A percentile compares a stretch with the other conserved stretches of the same genome.
Conservation (phyloP, 371 early-diverging fungal species). For the Saksenaea vasiformis region DNA sequence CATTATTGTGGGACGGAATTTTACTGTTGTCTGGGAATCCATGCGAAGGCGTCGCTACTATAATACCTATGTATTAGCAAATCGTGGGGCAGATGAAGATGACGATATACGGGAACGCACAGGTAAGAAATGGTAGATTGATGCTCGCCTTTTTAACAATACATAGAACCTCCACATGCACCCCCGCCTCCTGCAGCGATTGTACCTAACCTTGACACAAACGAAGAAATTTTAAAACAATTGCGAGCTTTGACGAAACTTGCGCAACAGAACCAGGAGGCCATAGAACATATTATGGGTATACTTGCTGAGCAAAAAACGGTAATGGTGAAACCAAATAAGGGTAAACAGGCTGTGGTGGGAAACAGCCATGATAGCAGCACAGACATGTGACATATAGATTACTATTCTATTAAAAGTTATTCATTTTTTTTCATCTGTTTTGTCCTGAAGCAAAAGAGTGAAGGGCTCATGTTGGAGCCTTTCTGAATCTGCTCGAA, state of each 20-base stretch:
- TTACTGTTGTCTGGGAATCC: constrained; percentile 85
- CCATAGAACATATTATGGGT: constrained; percentile 50
- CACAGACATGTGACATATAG: constrained; percentile 1
- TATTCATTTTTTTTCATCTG: too few species aligned
- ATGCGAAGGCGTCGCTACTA: constrained; percentile 53
- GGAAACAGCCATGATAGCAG: not conserved
- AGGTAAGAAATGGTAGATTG: constrained; percentile 9
- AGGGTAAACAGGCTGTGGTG: not conserved
- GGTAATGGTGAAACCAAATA: not conserved
- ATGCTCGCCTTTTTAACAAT: constrained; percentile 18
- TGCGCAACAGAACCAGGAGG: constrained; percentile 57
- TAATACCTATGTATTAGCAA: constrained; percentile 1
- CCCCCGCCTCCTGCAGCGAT: constrained; percentile 9
- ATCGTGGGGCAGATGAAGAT: constrained; percentile 18
- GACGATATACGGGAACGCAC: constrained; percentile 21
- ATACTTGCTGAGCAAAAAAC: constrained; percentile 43
- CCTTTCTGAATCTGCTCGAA: too few species aligned
- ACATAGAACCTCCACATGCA: constrained; percentile 9
- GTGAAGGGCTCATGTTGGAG: too few species aligned
- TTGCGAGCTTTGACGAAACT: constrained; percentile 49
- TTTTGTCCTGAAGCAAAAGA: too few species aligned
- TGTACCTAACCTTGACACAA: constrained; percentile 13
- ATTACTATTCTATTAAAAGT: not conserved
- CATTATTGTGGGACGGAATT: constrained; percentile 87
- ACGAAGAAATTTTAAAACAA: constrained; percentile 49